A percentile compares a stretch with the other conserved stretches of the same genome.
Conservation (phyloP, 2,329 filamentous ascomycete genomes). For the Volutella citrinella region DNA sequence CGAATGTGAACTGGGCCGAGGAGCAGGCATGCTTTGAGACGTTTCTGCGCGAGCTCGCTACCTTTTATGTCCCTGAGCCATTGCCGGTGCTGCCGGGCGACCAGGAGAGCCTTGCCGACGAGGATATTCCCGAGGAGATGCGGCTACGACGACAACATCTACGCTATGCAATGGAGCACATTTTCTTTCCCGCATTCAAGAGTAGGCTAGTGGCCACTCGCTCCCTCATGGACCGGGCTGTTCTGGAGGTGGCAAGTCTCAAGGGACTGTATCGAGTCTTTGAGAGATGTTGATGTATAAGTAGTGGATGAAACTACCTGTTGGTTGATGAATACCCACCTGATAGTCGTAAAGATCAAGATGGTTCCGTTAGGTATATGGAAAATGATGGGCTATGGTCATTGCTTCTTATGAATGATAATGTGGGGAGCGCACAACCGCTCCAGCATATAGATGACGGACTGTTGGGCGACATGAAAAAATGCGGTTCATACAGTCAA, state of each 20-base stretch:
- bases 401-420: no score
- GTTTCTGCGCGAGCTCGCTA: constrained; percentile 82
- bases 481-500: no score
- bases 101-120: constrained; percentile 30
- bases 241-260: constrained; percentile 85
- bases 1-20: constrained; percentile 80
- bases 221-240: constrained; percentile 66
- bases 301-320: no score
- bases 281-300: constrained; percentile 88
- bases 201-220: constrained; percentile 78
- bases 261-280: constrained; percentile 94
- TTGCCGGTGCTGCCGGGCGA: constrained; percentile 54
- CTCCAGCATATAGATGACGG: no score
- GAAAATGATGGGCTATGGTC: no score
- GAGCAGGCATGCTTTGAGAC: constrained; percentile 84
- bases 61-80: constrained; percentile 87
- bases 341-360: no score
- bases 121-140: constrained; percentile 46
- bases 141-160: constrained; percentile 65
- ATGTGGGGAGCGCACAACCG: no score
- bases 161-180: constrained; percentile 73
- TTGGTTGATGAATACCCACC: no score
- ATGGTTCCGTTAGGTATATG: no score
- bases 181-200: constrained; percentile 88
- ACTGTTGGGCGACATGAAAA: no score